Evolutionary conservation across 2,329 filamentous ascomycete species (phyloP).

Genomic region (Pseudocercospora ulei): DNA sequence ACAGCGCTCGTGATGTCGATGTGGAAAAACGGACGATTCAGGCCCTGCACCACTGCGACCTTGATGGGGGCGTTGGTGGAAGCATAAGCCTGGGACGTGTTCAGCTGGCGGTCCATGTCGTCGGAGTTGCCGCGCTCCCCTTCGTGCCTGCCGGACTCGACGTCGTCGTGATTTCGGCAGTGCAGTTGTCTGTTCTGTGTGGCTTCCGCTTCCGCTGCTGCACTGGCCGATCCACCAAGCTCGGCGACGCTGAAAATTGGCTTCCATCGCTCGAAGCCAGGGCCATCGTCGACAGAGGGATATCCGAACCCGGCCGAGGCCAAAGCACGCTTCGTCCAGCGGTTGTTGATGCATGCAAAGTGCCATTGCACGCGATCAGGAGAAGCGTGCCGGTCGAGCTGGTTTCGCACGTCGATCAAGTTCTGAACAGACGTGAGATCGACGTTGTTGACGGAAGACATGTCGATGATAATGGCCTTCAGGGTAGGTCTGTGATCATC

Average conservation of each 20-base stretch:
- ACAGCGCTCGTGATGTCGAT: conserved; percentile 81
- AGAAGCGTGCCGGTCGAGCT: conserved; percentile 73
- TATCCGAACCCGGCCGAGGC: conserved; percentile 81
- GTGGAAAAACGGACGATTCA: conserved; percentile 87
- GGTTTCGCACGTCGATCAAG: conserved; percentile 87
- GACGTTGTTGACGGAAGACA: conserved; percentile 85
- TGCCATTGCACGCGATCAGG: conserved; percentile 89
- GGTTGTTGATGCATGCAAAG: conserved; percentile 83
- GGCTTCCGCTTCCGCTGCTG: conserved; percentile 58
- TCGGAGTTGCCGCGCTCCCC: conserved; percentile 22
- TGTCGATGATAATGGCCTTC: conserved; percentile 86
- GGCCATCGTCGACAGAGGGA: conserved; percentile 49
- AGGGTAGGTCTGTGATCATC: conserved; percentile 55
- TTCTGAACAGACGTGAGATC: conserved; percentile 88
- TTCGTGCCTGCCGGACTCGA: conserved; percentile 25
- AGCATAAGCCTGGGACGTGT: conserved; percentile 38
- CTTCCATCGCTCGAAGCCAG: conserved; percentile 62
- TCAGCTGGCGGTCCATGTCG: conserved; percentile 40
- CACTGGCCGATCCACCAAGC: conserved; percentile 61
- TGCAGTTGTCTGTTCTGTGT: conserved; percentile 48
- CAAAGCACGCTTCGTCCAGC: conserved; percentile 87
- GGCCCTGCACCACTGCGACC: conserved; percentile 65
- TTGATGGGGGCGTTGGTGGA: conserved; percentile 23
- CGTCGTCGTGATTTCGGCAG: conserved; percentile 30
- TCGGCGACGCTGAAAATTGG: conserved; percentile 93